Conservation (phyloP, 163 green algal species). For the Scenedesmus sp. region DNA sequence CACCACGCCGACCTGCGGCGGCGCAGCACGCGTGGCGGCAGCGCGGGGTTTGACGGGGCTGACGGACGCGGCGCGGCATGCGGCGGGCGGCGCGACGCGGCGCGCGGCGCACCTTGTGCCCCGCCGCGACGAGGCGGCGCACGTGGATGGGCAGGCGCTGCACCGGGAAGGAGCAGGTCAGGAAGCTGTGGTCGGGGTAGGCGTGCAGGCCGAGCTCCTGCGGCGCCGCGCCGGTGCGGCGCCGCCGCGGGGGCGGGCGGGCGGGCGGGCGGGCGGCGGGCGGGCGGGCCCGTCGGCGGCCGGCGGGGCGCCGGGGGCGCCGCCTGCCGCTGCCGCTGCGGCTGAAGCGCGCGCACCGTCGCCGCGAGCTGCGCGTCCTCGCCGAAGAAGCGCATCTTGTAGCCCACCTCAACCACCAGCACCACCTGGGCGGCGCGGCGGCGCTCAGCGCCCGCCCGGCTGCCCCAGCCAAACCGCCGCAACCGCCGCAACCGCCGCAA, state of each 20-base stretch:
- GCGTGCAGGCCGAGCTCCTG: slow-evolving; percentile 62
- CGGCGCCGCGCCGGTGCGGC: neutral
- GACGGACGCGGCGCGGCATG: neutral
- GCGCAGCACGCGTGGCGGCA: neutral
- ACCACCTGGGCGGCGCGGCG: slow-evolving; percentile 50
- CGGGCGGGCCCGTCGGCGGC: neutral
- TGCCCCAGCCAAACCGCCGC: neutral
- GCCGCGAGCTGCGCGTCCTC: slow-evolving; percentile 77
- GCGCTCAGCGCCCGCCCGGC: neutral
- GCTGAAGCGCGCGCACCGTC: too few relatives aligned
- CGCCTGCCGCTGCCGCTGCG: too few relatives aligned
- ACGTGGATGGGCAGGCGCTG: slow-evolving; percentile 87
- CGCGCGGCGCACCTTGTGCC: slow-evolving; percentile 70
- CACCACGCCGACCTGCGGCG: slow-evolving; percentile 71
- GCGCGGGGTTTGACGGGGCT: neutral
- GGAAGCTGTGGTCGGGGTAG: slow-evolving; percentile 79
- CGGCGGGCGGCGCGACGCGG: neutral
- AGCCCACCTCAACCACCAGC: slow-evolving; percentile 81
- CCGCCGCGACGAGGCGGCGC: slow-evolving; percentile 80
- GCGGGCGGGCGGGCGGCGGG: too few relatives aligned
- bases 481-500: too few relatives aligned
- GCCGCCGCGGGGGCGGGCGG: neutral
- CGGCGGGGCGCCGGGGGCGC: too few relatives aligned
- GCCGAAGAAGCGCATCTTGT: slow-evolving; percentile 90
- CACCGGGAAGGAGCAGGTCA: slow-evolving; percentile 78